These are phyloP conservation scores for Ajuga reptans DNA, from an alignment of 305 asterid species.

Conservation along the genomic window DNA sequence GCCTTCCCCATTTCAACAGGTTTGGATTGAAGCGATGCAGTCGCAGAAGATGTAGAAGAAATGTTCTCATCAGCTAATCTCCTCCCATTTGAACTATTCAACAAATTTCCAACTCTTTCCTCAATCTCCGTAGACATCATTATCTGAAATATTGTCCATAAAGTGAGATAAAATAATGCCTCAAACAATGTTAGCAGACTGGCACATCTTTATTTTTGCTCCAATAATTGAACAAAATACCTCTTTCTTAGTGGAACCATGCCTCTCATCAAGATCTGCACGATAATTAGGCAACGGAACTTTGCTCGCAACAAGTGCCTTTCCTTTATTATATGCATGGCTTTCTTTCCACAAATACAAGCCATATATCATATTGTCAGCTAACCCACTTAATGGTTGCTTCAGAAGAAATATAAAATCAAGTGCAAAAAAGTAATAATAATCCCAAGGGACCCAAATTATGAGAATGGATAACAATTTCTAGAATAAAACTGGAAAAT, in stretches of 20 bases:
- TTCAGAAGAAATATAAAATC: not conserved
- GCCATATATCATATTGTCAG: conserved; percentile 27
- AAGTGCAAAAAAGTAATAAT: not conserved
- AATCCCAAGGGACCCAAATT: not conserved
- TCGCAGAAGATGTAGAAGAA: conserved; percentile 40
- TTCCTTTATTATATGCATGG: conserved; percentile 85
- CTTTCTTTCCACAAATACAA: conserved; percentile 72
- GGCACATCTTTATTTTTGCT: not conserved
- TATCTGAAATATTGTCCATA: conserved; percentile 43
- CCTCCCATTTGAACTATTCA: conserved; percentile 45
- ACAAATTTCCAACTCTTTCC: conserved; percentile 61
- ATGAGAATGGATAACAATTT: conserved; percentile 3
- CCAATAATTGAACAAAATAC: conserved; percentile 31
- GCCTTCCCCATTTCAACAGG: conserved; percentile 31
- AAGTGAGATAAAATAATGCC: conserved; percentile 8
- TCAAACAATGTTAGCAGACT: conserved; percentile 19
- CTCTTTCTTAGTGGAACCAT: conserved; percentile 83
- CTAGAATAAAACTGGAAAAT: not conserved
- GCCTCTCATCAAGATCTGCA: conserved; percentile 91
- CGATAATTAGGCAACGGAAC: conserved; percentile 86
- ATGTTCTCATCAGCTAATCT: conserved; percentile 26
- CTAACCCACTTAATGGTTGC: conserved; percentile 10
- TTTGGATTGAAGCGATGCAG: conserved; percentile 38
- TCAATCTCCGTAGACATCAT: conserved; percentile 75
- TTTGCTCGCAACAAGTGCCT: conserved; percentile 87